Evolutionary conservation across 1,139 yeast species (phyloP), one percentile per base, ranked within the genome.

Genomic region (Suhomyces anneliseae): DNA sequence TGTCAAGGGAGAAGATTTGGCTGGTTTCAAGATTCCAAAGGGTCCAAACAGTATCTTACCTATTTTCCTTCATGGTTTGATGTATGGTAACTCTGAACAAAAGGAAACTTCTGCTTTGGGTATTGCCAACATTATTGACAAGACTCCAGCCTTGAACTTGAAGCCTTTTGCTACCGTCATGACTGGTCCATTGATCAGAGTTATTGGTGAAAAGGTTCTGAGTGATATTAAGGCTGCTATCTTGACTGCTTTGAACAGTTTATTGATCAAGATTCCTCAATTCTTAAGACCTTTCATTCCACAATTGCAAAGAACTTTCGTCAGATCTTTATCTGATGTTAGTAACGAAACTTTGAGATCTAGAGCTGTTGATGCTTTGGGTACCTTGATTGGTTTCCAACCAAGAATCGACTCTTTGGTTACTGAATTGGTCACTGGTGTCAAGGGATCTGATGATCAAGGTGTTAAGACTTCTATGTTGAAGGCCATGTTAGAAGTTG

Each of bases 141-240:
- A 90, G 62, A 89, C 98, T 0, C 95, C 96, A 34, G 83, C 95
- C 6, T 82, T 79, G 32, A 79, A 80, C 56, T 80, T 95, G 68
- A 88, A 84, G 65, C 90, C 97, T 36, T 88, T 85, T 67, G 97
- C 95, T 27, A 93, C 99, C 9, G 84, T 85, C 38, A 89, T 95
- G 55, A 92, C 97, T 34, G 99, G 99, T 70, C 99, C 99, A 41
- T 79, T 95, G 64, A 95, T 95, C 70, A 90, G 99, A 78, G 96
- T 92, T 48, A 89, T 93, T 64, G 99, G 99, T 60, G 99, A 95
- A 69, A 84, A 96, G 66, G 93, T 89, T 56, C 81, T 85, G 32
- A 79, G 96, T 52, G 96, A 90, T 56, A 89, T 93, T 59, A 93
- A 93, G 76, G 85, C 96, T 32, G 96, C 96, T 27, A 93, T 95